phyloP scores from a whole-genome alignment of 331 rosid genomes.

The Saraca asoca region DNA sequence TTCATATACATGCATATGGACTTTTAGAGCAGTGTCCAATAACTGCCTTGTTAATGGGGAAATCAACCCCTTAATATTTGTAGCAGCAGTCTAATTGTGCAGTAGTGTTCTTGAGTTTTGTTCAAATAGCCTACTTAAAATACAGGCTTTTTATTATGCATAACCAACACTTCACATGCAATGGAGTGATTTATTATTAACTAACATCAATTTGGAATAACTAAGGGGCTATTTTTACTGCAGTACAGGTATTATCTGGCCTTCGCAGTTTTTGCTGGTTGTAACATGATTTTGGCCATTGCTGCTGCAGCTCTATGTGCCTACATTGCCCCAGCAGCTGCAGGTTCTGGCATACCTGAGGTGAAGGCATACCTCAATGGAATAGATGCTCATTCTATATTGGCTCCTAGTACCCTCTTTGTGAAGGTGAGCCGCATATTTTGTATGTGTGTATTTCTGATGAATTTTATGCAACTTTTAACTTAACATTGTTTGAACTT shows the following conservation, averaged over 20 bases:
- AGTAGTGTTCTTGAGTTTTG: neutral
- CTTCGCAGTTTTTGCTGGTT: conserved; percentile 49
- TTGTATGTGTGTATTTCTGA: neutral
- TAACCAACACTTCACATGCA: neutral
- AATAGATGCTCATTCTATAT: conserved; percentile 61
- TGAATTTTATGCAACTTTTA: too few relatives aligned
- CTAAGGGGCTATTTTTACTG: conserved; percentile 30
- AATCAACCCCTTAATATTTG: neutral
- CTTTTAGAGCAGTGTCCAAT: too few relatives aligned
- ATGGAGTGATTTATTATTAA: neutral
- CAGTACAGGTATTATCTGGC: conserved; percentile 64
- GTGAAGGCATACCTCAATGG: conserved; percentile 91
- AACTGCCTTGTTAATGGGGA: too few relatives aligned
- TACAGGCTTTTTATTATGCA: neutral
- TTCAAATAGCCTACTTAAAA: neutral
- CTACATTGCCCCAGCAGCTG: conserved; percentile 80
- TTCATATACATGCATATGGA: too few relatives aligned
- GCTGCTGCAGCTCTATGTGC: conserved; percentile 67
- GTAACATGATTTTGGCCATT: conserved; percentile 55
- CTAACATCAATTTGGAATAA: conserved; percentile 28
- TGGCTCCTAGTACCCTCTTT: conserved; percentile 78
- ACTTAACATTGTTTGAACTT: conserved; percentile 14
- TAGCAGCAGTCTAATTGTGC: neutral
- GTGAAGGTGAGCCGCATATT: conserved; percentile 53
- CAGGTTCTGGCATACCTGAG: conserved; percentile 88